Evolutionary conservation across 164 flowering plant species (phyloP).

Genomic region (Aristolochia fimbriata): DNA sequence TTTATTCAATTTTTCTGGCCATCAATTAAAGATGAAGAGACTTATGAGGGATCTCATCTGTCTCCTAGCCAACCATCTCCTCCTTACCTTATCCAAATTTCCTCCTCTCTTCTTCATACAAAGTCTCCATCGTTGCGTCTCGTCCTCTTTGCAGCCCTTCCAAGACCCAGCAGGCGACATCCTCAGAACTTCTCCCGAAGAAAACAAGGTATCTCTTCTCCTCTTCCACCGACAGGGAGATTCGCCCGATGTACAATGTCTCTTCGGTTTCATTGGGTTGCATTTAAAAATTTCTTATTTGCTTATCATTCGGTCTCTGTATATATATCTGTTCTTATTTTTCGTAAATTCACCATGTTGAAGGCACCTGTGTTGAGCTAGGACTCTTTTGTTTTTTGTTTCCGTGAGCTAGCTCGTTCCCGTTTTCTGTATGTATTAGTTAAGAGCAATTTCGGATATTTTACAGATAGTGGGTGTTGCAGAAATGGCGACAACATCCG

Average conservation of each 20-base stretch:
- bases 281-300: no score
- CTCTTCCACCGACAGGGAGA: neutral
- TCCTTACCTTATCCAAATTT: slow-evolving; percentile 28
- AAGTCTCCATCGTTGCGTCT: slow-evolving; percentile 4
- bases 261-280: neutral
- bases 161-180: neutral
- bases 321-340: neutral
- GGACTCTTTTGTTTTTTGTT: neutral
- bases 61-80: slow-evolving; percentile 24
- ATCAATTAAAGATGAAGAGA: slow-evolving; percentile 3
- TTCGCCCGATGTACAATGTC: neutral
- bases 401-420: no score
- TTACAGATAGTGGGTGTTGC: slow-evolving; percentile 1
- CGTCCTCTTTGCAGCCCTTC: slow-evolving; percentile 9
- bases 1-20: neutral
- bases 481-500: slow-evolving; percentile 36
- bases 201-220: slow-evolving; percentile 5
- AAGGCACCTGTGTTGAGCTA: neutral
- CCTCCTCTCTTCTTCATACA: slow-evolving; percentile 11
- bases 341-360: neutral
- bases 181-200: slow-evolving; percentile 2
- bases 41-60: slow-evolving; percentile 4
- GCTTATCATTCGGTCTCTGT: neutral
- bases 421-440: no score
- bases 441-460: neutral